Base-by-base conservation (phyloP, 2,329 filamentous ascomycete species). In the Colletotrichum tofieldiae region DNA sequence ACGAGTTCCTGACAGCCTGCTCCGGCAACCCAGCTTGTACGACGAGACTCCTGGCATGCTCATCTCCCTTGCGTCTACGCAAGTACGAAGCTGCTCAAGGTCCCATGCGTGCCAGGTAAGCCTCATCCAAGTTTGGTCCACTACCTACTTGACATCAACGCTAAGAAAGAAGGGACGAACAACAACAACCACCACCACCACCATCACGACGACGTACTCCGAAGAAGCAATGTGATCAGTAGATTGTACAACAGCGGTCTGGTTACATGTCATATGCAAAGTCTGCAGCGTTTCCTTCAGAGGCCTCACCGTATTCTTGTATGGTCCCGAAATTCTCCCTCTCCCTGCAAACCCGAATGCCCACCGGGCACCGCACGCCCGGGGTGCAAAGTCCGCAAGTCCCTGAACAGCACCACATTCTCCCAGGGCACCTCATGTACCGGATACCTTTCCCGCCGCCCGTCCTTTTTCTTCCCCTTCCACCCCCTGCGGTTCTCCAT, bases 401-500 rank as follows among this genome's bases (percentile, higher is more conserved):
- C 70, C 70, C 70, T 72, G 65, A 49, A 70, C 54, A 58, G 58
- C 41, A 59, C 65, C 32, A 26, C 14, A 5, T 41, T 52, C 35
- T 32, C 47, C 60, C 60, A 26, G 45, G 5, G 35, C 45, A 41
- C 23, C 35, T n/a, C 18, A 29, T 51, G 60, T 63, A 63, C 60
- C 45, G 18, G 60, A 41, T 63, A 51, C 35, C 49, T 49, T 49
- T 37, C 55, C 41, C 32, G 26, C 37, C 45, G 35, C 49, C 52
- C 41, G 56, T 14, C 49, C 54, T 43, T 61, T 52, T 52, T 32
- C 56, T 56, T 51, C 32, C 68, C 51, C 49, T 58, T 68, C 58
- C 14, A 39, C 65, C 69, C 68, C 70, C 70, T 72, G 70, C 59
- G 47, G 52, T 70, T 72, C 60, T 72, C 70, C 70, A 72, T 65